Evolutionary conservation across 441 rosid genomes (phyloP), one percentile per base, ranked within the genome.

Genomic region (Breynia disticha): DNA sequence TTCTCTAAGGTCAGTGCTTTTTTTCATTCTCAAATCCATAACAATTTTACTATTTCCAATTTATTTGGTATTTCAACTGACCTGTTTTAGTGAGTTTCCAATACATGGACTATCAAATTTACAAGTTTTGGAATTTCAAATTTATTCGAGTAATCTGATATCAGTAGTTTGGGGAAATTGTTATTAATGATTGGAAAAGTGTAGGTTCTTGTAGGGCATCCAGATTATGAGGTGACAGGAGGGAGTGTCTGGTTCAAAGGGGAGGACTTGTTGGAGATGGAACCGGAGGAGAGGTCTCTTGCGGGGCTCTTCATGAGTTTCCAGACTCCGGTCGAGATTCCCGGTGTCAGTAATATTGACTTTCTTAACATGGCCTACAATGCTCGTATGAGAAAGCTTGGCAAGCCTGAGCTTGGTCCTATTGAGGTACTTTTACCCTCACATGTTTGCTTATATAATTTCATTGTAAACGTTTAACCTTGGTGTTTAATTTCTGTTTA

Each of bases 301-400:
- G 95, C 97, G 6, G 98, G 98, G 56, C 86, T 93, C 50, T 93
- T 93, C 62, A 93, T 93, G 98, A 88, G 95, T 74, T 93, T 93
- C 51, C 98, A 88, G 65, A 61, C 97, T 7, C 97, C 98, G 1
- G 80, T 93, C 59, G 98, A 80, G 79, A 93, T 88, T 48, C 97
- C 96, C 0, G 98, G 98, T 60, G 98, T 88, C 54, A 88, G 69
- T 75, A 93, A 86, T 72, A 71, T 75, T 58, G 88, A 93, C 70
- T 88, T 93, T 61, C 83, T 93, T 72, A 71, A 81, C 45, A 88
- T 88, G 98, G 97, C 98, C 5, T 88, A 79, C 43, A 93, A 88
- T 82, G 95, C 97, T 59, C 82, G 86, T 3, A 79, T 73, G 69
- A 77, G 79, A 69, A 81, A 80, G 64, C 90, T 82, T 35, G 85